Percentiles rank a stretch among this genome's conserved stretches.
Conservation (phyloP, 2,329 filamentous ascomycete species). For the Aspergillus sp. region DNA sequence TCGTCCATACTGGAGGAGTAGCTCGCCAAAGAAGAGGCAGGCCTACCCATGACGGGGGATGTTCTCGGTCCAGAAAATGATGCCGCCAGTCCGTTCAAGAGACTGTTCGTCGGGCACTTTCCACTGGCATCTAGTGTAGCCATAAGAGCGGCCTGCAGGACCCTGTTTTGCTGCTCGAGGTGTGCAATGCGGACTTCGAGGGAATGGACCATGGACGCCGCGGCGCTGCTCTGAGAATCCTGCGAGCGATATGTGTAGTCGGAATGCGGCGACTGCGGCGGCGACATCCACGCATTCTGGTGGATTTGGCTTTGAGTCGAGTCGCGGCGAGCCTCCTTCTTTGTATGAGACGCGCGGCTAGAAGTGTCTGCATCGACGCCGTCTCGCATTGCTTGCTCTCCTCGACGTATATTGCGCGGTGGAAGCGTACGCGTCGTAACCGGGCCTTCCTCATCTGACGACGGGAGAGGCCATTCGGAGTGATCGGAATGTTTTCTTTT, state of each 20-base stretch:
- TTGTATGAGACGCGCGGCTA: conserved; percentile 5
- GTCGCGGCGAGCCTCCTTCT: too few species aligned
- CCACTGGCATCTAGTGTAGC: conserved; percentile 31
- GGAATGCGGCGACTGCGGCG: conserved; percentile 16
- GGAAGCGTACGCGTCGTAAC: conserved; percentile 8
- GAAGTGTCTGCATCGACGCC: conserved; percentile 3
- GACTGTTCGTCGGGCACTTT: conserved; percentile 20
- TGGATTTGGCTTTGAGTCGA: too few species aligned
- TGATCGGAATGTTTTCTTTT: conserved; percentile 10
- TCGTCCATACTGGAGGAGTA: conserved; percentile 9
- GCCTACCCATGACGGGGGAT: conserved; percentile 6
- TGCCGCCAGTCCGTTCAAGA: conserved; percentile 14
- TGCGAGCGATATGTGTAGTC: conserved; percentile 13
- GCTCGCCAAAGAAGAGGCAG: conserved; percentile 12
- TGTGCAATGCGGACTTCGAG: conserved; percentile 31
- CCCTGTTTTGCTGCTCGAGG: conserved; percentile 34
- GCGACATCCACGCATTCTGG: conserved; percentile 13
- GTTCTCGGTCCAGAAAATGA: conserved; percentile 9
- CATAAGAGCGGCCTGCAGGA: conserved; percentile 34
- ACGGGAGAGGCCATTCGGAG: conserved; percentile 28
- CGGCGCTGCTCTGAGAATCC: too few species aligned
- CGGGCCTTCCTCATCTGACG: conserved; percentile 32
- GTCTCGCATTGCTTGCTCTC: conserved; percentile 6
- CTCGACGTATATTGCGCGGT: conserved; percentile 6
- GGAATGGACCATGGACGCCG: conserved; percentile 12